Conservation (phyloP, 106 monocot genomes). For the Dendrobium huoshanense region DNA sequence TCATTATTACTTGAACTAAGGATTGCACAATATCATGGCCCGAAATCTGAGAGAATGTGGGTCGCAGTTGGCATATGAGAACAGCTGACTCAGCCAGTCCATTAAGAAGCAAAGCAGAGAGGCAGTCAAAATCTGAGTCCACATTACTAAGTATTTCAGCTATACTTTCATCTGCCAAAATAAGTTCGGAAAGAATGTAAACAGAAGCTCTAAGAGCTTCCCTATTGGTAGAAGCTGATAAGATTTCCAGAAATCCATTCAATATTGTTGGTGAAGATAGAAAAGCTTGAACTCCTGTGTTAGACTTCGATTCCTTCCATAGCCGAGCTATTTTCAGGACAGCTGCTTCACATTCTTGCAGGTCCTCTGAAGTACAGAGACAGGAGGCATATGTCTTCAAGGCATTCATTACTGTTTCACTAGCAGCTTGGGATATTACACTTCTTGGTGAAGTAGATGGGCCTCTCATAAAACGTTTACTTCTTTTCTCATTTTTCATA, state of each 20-base stretch:
- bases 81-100: slow-evolving; percentile 36
- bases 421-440: slow-evolving; percentile 46
- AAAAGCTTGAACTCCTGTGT: slow-evolving; percentile 19
- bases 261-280: slow-evolving; percentile 27
- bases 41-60: slow-evolving; percentile 33
- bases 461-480: slow-evolving; percentile 25
- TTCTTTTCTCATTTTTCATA: slow-evolving; percentile 22
- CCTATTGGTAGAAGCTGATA: slow-evolving; percentile 38
- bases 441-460: slow-evolving; percentile 33
- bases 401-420: slow-evolving; percentile 27
- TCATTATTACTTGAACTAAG: slow-evolving; percentile 34
- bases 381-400: slow-evolving; percentile 32
- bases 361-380: slow-evolving; percentile 50
- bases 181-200: slow-evolving; percentile 32
- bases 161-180: slow-evolving; percentile 27
- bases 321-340: slow-evolving; percentile 27
- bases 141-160: slow-evolving; percentile 20
- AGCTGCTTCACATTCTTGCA: slow-evolving; percentile 49
- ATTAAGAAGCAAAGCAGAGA: slow-evolving; percentile 32
- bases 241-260: slow-evolving; percentile 44
- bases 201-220: slow-evolving; percentile 31
- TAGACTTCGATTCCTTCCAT: slow-evolving; percentile 31
- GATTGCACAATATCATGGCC: slow-evolving; percentile 26
- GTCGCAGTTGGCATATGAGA: slow-evolving; percentile 32
- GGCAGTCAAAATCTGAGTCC: slow-evolving; percentile 33